A percentile compares a stretch with the other conserved stretches of the same genome.
These are phyloP conservation scores for Sporothrix brunneoviolacea DNA, from an alignment of 2,329 filamentous ascomycete species.

Conservation along the genomic window DNA sequence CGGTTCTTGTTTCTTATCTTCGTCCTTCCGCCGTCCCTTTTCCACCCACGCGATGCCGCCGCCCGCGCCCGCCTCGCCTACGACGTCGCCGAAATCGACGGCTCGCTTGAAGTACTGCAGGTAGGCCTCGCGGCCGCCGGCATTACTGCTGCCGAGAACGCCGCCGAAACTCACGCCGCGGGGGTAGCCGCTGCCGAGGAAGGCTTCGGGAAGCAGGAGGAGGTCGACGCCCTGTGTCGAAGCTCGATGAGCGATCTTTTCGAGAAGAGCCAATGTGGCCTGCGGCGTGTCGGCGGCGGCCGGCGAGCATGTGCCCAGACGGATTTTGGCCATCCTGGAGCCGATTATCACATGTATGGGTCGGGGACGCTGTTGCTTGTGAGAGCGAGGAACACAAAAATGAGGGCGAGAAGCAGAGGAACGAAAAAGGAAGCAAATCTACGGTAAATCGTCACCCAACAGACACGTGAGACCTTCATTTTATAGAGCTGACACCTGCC, in stretches of 20 bases:
- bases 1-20: slow-evolving; percentile 25
- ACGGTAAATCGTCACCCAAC: too few relatives aligned
- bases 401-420: too few relatives aligned
- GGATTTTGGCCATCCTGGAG: slow-evolving; percentile 30
- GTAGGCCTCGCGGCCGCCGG: slow-evolving; percentile 72
- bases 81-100: slow-evolving; percentile 77
- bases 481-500: too few relatives aligned
- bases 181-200: slow-evolving; percentile 77
- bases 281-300: slow-evolving; percentile 41
- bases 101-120: slow-evolving; percentile 71
- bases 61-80: slow-evolving; percentile 50
- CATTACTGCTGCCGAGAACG: slow-evolving; percentile 61
- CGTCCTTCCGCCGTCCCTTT: slow-evolving; percentile 24
- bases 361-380: background rate
- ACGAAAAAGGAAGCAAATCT: too few relatives aligned
- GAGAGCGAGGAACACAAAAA: too few relatives aligned
- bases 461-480: too few relatives aligned
- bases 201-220: slow-evolving; percentile 86
- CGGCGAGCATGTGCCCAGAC: slow-evolving; percentile 51
- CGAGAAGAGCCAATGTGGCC: slow-evolving; percentile 61
- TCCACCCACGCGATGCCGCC: slow-evolving; percentile 65
- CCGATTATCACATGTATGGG: background rate
- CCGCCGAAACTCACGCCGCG: slow-evolving; percentile 73
- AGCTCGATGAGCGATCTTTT: slow-evolving; percentile 57
- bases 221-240: slow-evolving; percentile 52